These are phyloP conservation scores for Fusarium burgessii DNA, from an alignment of 2,329 filamentous ascomycete genomes.

Conservation along the genomic window DNA sequence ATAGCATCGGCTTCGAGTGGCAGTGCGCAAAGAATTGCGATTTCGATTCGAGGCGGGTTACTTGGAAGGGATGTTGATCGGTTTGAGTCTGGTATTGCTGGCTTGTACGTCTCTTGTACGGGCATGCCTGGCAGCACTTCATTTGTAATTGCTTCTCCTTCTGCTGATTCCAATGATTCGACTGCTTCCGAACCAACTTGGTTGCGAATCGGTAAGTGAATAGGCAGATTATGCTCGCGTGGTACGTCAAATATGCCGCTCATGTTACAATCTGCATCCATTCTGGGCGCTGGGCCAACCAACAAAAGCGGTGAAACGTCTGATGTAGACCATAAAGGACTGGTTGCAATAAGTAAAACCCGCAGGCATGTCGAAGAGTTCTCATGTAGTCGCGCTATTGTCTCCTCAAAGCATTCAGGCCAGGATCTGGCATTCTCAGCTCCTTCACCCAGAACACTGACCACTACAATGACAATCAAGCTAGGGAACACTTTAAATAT, in stretches of 20 bases:
- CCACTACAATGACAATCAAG: neutral
- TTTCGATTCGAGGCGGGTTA: fast-evolving
- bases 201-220: neutral
- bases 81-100: fast-evolving
- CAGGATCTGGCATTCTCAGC: fast-evolving
- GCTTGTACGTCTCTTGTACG: neutral
- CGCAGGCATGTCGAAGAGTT: fast-evolving
- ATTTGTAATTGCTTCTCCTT: neutral
- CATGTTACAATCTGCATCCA: neutral
- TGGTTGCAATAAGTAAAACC: fast-evolving
- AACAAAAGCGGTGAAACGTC: fast-evolving
- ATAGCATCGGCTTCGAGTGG: neutral
- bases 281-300: neutral
- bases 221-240: fast-evolving
- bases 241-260: fast-evolving
- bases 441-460: neutral
- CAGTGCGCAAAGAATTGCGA: neutral
- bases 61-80: fast-evolving
- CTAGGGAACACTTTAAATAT: fast-evolving
- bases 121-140: neutral
- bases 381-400: neutral
- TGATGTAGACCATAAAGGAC: fast-evolving
- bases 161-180: neutral
- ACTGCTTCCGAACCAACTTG: neutral
- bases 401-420: fast-evolving